These are phyloP conservation scores for Didymella sp. DNA, from an alignment of 2,329 filamentous ascomycete species.

Conservation along the genomic window DNA sequence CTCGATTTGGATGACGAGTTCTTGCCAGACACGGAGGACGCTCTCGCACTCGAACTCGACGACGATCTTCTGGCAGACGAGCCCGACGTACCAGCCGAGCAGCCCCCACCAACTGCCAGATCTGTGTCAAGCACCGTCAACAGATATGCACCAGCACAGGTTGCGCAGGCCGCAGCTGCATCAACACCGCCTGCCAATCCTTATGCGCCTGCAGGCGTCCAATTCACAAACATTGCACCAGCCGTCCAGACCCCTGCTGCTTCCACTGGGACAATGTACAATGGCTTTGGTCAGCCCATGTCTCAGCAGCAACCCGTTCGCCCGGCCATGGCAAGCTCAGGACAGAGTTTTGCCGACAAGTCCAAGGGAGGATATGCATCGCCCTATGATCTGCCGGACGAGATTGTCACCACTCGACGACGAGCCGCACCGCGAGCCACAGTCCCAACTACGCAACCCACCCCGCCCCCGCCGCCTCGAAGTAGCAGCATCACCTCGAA, in stretches of 20 bases:
- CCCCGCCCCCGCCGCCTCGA: slow-evolving; percentile 64
- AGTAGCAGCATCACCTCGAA: slow-evolving; percentile 64
- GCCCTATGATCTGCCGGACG: slow-evolving; percentile 93
- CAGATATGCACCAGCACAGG: slow-evolving; percentile 48
- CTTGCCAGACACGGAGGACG: slow-evolving; percentile 61
- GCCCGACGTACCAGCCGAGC: slow-evolving; percentile 49
- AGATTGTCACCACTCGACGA: slow-evolving; percentile 76
- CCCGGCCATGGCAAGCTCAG: slow-evolving; percentile 59
- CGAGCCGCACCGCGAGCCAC: slow-evolving; percentile 50
- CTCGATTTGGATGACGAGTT: slow-evolving; percentile 81
- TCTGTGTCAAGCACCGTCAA: slow-evolving; percentile 28
- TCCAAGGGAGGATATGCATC: slow-evolving; percentile 91
- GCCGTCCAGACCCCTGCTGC: slow-evolving; percentile 23
- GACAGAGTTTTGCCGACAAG: slow-evolving; percentile 87
- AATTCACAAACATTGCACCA: slow-evolving; percentile 57
- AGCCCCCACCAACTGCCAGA: slow-evolving; percentile 30
- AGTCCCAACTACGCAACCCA: slow-evolving; percentile 47
- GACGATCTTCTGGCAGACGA: slow-evolving; percentile 84
- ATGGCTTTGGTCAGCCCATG: slow-evolving; percentile 40
- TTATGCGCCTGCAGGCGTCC: slow-evolving; percentile 60
- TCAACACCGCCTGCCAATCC: slow-evolving; percentile 46
- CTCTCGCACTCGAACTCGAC: slow-evolving; percentile 71
- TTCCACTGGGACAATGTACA: slow-evolving; percentile 36
- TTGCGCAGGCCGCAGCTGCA: slow-evolving; percentile 31
- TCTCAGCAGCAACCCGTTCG: slow-evolving; percentile 48